Base-by-base conservation (phyloP, 805 yeast species). In the Candida wancherniae region DNA sequence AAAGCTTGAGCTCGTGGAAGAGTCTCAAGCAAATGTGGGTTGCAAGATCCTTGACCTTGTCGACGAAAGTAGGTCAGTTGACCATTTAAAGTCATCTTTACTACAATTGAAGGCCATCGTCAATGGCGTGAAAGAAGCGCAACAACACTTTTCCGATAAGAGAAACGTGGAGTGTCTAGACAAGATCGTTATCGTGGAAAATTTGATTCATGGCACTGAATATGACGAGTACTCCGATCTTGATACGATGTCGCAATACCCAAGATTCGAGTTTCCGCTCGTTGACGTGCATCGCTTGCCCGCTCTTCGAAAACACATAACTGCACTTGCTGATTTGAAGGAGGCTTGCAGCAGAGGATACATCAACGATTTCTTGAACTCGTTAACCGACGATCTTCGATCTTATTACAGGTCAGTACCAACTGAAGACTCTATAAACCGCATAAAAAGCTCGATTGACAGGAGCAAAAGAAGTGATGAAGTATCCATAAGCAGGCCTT, bases 301-400 rank as follows among this genome's bases (percentile, higher is more conserved):
- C 1, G 84, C 80, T 3, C 55, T 80, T 16, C 44, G 53, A 4
- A 58, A 67, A 19, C 51, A 80, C 10, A 67, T 73, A 29, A 76
- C 73, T 28, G 67, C 71, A 24, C 57, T 87, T 19, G 60, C 69
- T 9, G 66, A 61, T 15, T 56, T 86, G 44, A 71, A 80, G 29
- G 58, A 67, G n/a, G 77, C 73, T 25, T 79, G 85, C 29, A 88
- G 92, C 10, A 73, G 70, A 22, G 73, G 78, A n/a, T 82, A 77
- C 43, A 72, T 79, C 5, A 61, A 69, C 15, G 59, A 73, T 26
- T 77, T 88, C 47, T 63, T 71, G 6, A 70, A 71, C 15, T 46
- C 68, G 19, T 57, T 88, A 27, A 42, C 82, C 8, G 62, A 63
- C 0, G 95, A 88, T 54, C 53, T 88, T 28, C 68, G 80, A 37